Evolutionary conservation across 768 basidiomycete genomes (phyloP).

Genomic region (Lentinula detonsa): DNA sequence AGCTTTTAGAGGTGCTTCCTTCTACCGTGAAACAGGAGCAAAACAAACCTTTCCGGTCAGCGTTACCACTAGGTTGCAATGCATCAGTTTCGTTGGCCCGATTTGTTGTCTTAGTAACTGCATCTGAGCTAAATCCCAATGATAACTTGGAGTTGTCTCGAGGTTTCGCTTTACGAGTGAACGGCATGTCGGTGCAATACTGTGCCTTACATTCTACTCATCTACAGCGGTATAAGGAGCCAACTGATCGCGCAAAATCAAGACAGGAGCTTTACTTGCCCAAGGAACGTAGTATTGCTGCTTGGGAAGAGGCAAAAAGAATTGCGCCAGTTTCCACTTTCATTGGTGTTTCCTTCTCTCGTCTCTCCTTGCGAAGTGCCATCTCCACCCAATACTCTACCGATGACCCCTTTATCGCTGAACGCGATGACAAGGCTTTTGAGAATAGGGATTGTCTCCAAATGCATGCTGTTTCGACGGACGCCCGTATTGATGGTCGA

Average conservation of each 20-base stretch:
- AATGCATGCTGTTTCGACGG: conserved; percentile 14
- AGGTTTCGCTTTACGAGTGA: conserved; percentile 54
- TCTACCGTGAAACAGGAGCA: background rate
- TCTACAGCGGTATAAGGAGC: conserved; percentile 27
- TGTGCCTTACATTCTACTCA: conserved; percentile 41
- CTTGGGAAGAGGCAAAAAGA: conserved; percentile 33
- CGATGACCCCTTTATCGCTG: conserved; percentile 57
- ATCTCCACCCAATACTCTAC: conserved; percentile 62
- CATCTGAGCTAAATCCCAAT: conserved; percentile 74
- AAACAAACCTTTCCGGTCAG: conserved; percentile 25
- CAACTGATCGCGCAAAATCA: conserved; percentile 30
- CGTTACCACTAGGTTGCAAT: conserved; percentile 50
- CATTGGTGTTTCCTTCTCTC: conserved; percentile 37
- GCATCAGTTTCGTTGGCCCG: conserved; percentile 53
- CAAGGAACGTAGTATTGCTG: conserved; percentile 42
- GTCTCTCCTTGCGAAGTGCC: conserved; percentile 52
- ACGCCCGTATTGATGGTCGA: conserved; percentile 10
- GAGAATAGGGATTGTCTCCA: conserved; percentile 38
- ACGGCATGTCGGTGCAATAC: conserved; percentile 48
- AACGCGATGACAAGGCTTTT: conserved; percentile 42
- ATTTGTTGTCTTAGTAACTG: conserved; percentile 63
- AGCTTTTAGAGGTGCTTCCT: conserved; percentile 34
- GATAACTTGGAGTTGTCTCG: conserved; percentile 62
- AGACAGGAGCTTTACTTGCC: conserved; percentile 53
- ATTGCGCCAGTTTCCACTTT: conserved; percentile 25